Evolutionary conservation across 2,329 filamentous ascomycete species (phyloP).

Genomic region (Aotearoamyces nothofagi): DNA sequence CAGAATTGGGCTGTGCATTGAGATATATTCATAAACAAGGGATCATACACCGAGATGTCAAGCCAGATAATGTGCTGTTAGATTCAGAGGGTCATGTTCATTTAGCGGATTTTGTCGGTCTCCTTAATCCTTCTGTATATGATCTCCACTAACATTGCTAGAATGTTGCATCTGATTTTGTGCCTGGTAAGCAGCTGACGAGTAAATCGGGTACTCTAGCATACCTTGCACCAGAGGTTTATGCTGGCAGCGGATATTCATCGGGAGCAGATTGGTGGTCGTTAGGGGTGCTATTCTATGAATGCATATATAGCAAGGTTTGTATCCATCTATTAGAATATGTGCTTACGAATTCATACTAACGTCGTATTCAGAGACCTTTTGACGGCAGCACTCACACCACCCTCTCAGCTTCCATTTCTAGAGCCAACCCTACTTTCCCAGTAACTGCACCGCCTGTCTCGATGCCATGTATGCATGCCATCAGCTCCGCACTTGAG

Average conservation of each 20-base stretch:
- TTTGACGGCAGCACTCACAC: constrained; percentile 85
- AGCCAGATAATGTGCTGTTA: constrained; percentile 81
- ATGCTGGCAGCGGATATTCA: constrained; percentile 77
- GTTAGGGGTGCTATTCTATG: constrained; percentile 92
- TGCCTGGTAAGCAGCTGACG: constrained; percentile 66
- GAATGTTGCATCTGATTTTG: constrained; percentile 94
- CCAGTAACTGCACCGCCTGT: constrained; percentile 89
- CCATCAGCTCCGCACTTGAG: constrained; percentile 72
- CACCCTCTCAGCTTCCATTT: constrained; percentile 64
- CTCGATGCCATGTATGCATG: constrained; percentile 73
- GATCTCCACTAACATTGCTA: constrained; percentile 27
- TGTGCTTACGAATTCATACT: too few relatives aligned
- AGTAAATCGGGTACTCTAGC: constrained; percentile 96
- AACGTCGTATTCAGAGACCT: constrained; percentile 46
- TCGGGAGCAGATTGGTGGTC: constrained; percentile 98
- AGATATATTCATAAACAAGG: constrained; percentile 74
- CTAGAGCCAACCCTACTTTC: constrained; percentile 69
- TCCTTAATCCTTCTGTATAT: constrained; percentile 1
- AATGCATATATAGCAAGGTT: constrained; percentile 98
- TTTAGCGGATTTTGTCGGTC: constrained; percentile 84
- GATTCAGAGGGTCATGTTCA: constrained; percentile 90
- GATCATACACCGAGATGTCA: constrained; percentile 83
- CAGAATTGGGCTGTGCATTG: constrained; percentile 82
- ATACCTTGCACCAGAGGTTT: constrained; percentile 92
- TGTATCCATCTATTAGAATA: too few relatives aligned